A percentile compares a stretch with the other conserved stretches of the same genome.
Conservation (phyloP, 176 grass and related monocot species). For the Aechmea fasciata region DNA sequence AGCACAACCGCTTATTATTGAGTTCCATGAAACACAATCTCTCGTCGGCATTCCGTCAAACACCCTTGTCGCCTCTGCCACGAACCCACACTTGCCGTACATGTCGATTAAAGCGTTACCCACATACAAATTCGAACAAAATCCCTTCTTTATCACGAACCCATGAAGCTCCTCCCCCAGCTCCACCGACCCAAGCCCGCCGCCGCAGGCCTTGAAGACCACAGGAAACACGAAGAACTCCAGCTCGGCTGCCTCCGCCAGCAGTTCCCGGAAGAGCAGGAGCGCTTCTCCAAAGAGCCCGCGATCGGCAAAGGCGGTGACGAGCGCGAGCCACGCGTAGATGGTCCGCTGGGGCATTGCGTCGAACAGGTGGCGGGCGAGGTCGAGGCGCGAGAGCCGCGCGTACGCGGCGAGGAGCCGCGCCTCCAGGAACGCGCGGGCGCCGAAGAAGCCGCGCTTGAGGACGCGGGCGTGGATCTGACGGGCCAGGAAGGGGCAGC, state of each 20-base stretch:
- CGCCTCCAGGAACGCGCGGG: constrained; percentile 24
- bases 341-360: constrained; percentile 13
- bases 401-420: constrained; percentile 16
- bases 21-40: constrained; percentile 30
- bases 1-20: constrained; percentile 21
- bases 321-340: constrained; percentile 11
- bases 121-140: constrained; percentile 17
- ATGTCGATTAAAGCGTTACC: constrained; percentile 25
- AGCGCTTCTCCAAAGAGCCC: constrained; percentile 4
- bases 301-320: constrained; percentile 13
- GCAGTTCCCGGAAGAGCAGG: constrained; percentile 3
- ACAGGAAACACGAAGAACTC: constrained; percentile 25
- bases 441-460: constrained; percentile 17
- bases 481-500: constrained; percentile 2
- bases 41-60: constrained; percentile 15
- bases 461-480: constrained; percentile 22
- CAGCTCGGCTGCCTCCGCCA: constrained; percentile 10
- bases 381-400: background rate
- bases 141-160: constrained; percentile 12
- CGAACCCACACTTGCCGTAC: constrained; percentile 28
- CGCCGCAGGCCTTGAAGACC: constrained; percentile 15
- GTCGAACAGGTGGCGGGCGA: constrained; percentile 19
- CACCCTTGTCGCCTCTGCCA: constrained; percentile 16
- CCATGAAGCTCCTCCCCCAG: constrained; percentile 19
- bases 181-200: constrained; percentile 13